Conservation (phyloP, 495 filamentous ascomycete species). For the Xylaria flabelliformis region DNA sequence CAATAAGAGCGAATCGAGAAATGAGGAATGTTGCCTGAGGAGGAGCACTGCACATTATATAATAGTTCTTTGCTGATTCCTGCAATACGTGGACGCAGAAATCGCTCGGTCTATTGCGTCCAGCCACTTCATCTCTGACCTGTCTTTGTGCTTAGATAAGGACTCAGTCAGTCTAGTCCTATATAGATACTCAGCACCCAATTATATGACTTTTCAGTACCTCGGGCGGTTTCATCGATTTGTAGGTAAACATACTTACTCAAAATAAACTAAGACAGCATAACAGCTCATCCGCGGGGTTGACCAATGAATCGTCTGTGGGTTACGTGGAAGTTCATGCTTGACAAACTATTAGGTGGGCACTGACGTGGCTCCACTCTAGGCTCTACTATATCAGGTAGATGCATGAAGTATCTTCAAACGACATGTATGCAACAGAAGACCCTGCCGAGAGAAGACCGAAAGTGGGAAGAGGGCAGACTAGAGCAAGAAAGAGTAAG, state of each 20-base stretch:
- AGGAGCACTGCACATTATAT: not conserved
- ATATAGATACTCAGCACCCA: not conserved
- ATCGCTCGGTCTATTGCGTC: not conserved
- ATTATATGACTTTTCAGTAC: not conserved
- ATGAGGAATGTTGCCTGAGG: not conserved
- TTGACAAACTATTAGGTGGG: not conserved
- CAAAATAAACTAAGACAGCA: not conserved
- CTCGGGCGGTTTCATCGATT: not conserved
- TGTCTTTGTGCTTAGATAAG: not conserved
- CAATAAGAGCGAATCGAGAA: not conserved
- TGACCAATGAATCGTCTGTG: not conserved
- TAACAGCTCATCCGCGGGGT: not conserved
- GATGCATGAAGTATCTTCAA: not conserved
- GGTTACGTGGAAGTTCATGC: conserved; percentile 4
- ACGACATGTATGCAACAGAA: not conserved
- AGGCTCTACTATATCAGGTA: not conserved
- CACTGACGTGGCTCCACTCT: not conserved
- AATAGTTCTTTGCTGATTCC: not conserved
- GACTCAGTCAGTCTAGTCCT: not conserved
- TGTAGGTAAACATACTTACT: not conserved
- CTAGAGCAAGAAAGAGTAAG: not conserved
- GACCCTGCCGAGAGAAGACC: not conserved
- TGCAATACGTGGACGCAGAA: not conserved
- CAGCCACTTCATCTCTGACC: not conserved
- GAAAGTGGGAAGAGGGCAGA: not conserved